These are phyloP conservation scores for Pyracantha coccinea DNA, from an alignment of 331 rosid species.

Conservation along the genomic window DNA sequence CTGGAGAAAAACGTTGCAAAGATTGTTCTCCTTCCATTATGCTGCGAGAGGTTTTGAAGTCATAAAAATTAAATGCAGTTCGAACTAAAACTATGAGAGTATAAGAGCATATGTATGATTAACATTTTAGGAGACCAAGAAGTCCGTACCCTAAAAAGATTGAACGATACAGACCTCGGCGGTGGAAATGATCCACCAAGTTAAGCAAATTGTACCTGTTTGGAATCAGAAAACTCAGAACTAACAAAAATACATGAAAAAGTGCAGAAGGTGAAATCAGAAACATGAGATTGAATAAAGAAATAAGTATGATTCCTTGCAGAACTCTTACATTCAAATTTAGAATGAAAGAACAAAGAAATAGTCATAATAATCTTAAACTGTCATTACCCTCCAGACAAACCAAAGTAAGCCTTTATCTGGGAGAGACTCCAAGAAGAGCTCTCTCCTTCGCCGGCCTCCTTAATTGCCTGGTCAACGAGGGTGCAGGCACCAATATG, in stretches of 20 bases:
- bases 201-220: conserved; percentile 78
- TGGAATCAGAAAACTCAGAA: not conserved
- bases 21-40: conserved; percentile 98
- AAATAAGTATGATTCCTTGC: too few species aligned
- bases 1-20: conserved; percentile 75
- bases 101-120: not conserved
- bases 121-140: conserved; percentile 1
- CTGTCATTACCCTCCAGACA: conserved; percentile 80
- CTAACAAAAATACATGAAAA: not conserved
- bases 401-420: conserved; percentile 83
- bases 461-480: conserved; percentile 87
- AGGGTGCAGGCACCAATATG: conserved; percentile 91
- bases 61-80: conserved; percentile 14
- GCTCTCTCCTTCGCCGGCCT: conserved; percentile 82
- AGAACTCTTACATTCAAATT: too few species aligned
- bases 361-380: too few species aligned
- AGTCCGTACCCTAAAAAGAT: conserved; percentile 53
- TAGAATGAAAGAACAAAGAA: too few species aligned
- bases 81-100: conserved; percentile 5
- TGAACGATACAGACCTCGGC: conserved; percentile 83
- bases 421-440: conserved; percentile 86
- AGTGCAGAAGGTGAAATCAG: not conserved
- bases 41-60: conserved; percentile 36
- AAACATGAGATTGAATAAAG: too few species aligned
- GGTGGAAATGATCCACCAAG: conserved; percentile 63